Evolutionary conservation across 176 grass and related monocot species (phyloP).

Genomic region (Hordeum marinum): DNA sequence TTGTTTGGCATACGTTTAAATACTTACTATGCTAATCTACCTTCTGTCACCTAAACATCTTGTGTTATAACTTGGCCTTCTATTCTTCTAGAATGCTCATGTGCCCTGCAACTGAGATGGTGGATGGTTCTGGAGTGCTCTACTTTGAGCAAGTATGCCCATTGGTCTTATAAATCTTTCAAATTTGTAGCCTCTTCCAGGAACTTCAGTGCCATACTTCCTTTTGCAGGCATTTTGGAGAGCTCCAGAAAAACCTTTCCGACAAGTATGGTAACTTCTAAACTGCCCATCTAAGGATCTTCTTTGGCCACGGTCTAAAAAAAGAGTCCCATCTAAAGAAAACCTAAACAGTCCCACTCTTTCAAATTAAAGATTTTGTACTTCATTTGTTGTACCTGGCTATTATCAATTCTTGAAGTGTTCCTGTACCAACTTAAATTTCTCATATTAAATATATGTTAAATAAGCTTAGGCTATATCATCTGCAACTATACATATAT

Average conservation of each 20-base stretch:
- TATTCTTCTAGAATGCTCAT: slow-evolving; percentile 61
- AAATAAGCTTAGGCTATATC: slow-evolving; percentile 1
- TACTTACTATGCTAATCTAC: neutral
- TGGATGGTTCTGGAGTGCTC: slow-evolving; percentile 92
- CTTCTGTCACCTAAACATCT: neutral
- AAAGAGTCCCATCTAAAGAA: neutral
- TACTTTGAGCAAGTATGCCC: slow-evolving; percentile 84
- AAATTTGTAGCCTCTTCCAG: neutral
- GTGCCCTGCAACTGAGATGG: slow-evolving; percentile 94
- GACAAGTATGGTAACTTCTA: slow-evolving; percentile 80
- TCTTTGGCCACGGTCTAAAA: neutral
- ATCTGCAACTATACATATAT: neutral
- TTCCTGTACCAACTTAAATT: neutral
- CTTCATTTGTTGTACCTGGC: neutral
- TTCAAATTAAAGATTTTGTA: neutral
- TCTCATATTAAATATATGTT: neutral
- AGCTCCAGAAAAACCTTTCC: slow-evolving; percentile 95
- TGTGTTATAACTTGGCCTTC: neutral
- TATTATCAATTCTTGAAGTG: neutral
- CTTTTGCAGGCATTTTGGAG: slow-evolving; percentile 92
- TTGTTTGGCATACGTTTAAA: neutral
- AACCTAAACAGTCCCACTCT: slow-evolving; percentile 13
- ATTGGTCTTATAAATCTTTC: slow-evolving; percentile 4
- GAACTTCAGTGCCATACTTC: slow-evolving; percentile 8
- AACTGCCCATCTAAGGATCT: slow-evolving; percentile 6